These are phyloP conservation scores for Camellia lanceoleosa DNA, from an alignment of 148 eudicot genomes.

Conservation along the genomic window DNA sequence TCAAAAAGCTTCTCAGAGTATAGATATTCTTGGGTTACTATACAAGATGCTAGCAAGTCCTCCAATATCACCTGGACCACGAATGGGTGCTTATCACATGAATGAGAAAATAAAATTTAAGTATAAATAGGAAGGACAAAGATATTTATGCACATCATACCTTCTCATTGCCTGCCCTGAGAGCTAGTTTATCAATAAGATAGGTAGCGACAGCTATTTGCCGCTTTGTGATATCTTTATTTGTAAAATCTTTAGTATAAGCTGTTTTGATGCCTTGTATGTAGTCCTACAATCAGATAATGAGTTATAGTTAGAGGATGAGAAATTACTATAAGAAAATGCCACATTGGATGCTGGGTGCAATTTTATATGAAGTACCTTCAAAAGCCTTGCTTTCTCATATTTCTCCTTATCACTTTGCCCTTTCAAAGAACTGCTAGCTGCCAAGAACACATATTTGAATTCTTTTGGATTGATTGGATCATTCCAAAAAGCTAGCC, in stretches of 20 bases:
- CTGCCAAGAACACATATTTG: slow-evolving; percentile 95
- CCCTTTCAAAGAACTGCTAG: slow-evolving; percentile 92
- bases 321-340: background rate
- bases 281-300: slow-evolving; percentile 55
- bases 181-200: slow-evolving; percentile 93
- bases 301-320: background rate
- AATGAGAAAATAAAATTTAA: slow-evolving; percentile 1
- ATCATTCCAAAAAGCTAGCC: slow-evolving; percentile 98
- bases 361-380: slow-evolving; percentile 42
- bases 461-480: slow-evolving; percentile 93
- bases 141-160: slow-evolving; percentile 28
- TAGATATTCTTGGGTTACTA: too few relatives aligned
- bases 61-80: too few relatives aligned
- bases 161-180: slow-evolving; percentile 99
- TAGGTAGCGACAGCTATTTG: slow-evolving; percentile 99
- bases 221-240: slow-evolving; percentile 60
- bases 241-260: slow-evolving; percentile 67
- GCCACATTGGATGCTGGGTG: slow-evolving; percentile 1
- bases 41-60: too few relatives aligned
- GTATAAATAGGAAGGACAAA: background rate
- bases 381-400: slow-evolving; percentile 84
- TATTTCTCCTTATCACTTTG: slow-evolving; percentile 98
- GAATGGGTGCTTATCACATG: background rate
- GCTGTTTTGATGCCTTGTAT: slow-evolving; percentile 74
- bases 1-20: too few relatives aligned